Base-by-base conservation (phyloP, 257 asterid genomes). In the Datura wrightii region DNA sequence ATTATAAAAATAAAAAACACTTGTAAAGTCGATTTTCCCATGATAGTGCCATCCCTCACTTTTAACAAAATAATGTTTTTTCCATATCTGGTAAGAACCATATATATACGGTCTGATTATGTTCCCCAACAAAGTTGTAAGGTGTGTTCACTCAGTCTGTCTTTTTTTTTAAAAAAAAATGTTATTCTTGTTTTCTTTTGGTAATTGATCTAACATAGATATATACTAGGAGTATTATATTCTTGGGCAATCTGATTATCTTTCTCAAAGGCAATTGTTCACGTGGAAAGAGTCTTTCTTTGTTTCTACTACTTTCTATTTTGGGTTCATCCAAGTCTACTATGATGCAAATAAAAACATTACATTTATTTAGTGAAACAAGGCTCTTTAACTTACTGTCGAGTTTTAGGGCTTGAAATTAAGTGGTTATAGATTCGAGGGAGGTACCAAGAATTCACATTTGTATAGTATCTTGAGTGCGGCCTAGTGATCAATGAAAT, bases 21-120 rank as follows among this genome's bases (percentile, higher is more conserved):
- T n/a, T 39, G 31, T 34, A 63, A 63, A 39, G 37, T 67, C 13
- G 78, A 39, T 50, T 52, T 48, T 76, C 81, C 81, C 60, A 50
- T 76, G 4, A 76, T 76, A 76, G 13, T 24, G 59, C 58, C 80
- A 19, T 46, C 11, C 53, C 55, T 39, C 62, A 48, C 18, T 72
- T 76, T 76, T 76, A 50, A 76, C 60, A 50, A 76, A 76, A 24
- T 74, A 76, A 74, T 24, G 14, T 10, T 63, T 63, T 31, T 63
- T 11, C 71, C 70, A 11, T 63, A 63, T 31, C 44, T 31, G 34
- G 42, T 34, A 63, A 34, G 18, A 63, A 34, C 44, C n/a, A 34
- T 31, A 63, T 31, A 34, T 54, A 54, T 48, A 24, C 31, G 42
- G 41, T 74, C 60, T 10, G 24, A 74, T 74, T 48, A 24, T 74